Percentiles rank a stretch among this genome's conserved stretches.
Conservation (phyloP, 371 early-diverging fungal genomes). For the Mortierella sp. region DNA sequence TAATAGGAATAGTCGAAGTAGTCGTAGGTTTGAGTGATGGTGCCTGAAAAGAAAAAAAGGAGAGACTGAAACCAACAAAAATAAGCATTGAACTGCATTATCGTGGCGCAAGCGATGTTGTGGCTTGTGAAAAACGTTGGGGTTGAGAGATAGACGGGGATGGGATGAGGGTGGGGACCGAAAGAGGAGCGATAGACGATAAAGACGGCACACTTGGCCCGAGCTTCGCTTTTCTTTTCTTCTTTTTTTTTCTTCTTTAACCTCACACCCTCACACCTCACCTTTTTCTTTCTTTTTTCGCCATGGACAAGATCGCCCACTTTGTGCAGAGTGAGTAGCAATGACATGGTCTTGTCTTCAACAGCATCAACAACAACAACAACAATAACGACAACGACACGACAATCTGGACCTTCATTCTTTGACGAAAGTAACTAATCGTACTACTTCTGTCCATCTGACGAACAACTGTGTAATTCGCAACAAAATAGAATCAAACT, state of each 20-base stretch:
- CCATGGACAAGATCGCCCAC: conserved; percentile 52
- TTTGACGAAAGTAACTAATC: too few species aligned
- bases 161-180: background rate
- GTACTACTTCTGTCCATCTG: background rate
- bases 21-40: background rate
- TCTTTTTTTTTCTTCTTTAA: conserved; percentile 1
- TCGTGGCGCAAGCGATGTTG: background rate
- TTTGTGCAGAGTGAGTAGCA: conserved; percentile 49
- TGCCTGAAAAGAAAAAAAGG: background rate
- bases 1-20: too few species aligned
- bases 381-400: background rate
- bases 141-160: background rate
- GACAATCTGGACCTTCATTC: too few species aligned
- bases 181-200: background rate
- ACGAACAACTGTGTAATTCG: too few species aligned
- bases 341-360: background rate
- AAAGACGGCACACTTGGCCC: background rate
- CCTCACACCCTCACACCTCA: background rate
- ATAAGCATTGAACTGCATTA: background rate
- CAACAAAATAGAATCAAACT: conserved; percentile 33
- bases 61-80: background rate
- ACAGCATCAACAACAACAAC: background rate
- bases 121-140: conserved; percentile 12
- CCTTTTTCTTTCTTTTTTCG: background rate
- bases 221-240: conserved; percentile 1